These are phyloP conservation scores for Fagus sylvatica DNA, from an alignment of 306 rosid genomes.

Conservation along the genomic window DNA sequence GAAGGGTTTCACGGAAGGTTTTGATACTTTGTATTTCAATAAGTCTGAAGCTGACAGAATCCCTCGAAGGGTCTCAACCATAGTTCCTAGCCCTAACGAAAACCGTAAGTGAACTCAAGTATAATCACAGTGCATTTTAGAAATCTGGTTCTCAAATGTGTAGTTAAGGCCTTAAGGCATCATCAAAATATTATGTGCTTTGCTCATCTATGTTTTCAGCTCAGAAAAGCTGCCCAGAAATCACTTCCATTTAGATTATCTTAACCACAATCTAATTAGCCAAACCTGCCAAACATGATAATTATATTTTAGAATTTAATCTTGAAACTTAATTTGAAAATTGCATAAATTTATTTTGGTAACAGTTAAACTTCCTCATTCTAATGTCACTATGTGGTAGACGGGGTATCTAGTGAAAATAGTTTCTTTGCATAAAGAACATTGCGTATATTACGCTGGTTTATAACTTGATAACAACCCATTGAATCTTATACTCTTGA, in stretches of 20 bases:
- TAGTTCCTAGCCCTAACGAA: constrained; percentile 35
- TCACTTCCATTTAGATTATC: background rate
- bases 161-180: background rate
- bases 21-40: constrained; percentile 25
- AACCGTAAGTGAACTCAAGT: constrained; percentile 41
- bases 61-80: constrained; percentile 46
- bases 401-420: background rate
- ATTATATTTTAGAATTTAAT: background rate
- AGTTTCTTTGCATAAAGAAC: background rate
- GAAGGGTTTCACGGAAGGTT: constrained; percentile 1
- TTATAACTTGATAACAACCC: background rate
- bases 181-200: constrained; percentile 1
- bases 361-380: background rate
- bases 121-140: constrained; percentile 15
- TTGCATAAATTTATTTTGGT: background rate
- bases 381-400: background rate
- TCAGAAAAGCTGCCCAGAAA: background rate
- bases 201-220: background rate
- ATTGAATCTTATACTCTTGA: background rate
- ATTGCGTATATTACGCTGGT: background rate
- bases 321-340: background rate
- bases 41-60: constrained; percentile 22
- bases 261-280: background rate
- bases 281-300: background rate
- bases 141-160: background rate